Evolutionary conservation across 495 filamentous ascomycete genomes (phyloP).

Genomic region (Tuber calosporum): DNA sequence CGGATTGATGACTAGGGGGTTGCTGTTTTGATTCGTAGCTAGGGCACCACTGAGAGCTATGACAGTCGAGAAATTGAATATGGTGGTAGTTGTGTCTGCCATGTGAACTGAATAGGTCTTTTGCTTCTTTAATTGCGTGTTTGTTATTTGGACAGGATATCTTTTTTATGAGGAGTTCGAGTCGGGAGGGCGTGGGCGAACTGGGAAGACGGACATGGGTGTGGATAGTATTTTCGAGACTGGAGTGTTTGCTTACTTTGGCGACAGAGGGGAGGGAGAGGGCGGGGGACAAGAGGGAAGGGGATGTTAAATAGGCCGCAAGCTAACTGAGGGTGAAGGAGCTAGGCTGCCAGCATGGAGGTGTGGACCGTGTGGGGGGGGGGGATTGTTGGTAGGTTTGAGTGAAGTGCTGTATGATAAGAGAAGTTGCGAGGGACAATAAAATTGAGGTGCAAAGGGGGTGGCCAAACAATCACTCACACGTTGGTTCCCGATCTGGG

Average conservation of each 20-base stretch:
- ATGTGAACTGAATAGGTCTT: neutral
- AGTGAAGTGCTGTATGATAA: constrained; percentile 1
- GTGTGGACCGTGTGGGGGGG: neutral
- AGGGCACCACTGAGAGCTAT: neutral
- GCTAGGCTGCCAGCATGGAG: neutral
- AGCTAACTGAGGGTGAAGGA: neutral
- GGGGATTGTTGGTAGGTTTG: neutral
- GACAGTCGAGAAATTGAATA: neutral
- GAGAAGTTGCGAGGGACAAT: neutral
- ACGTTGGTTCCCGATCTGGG: neutral
- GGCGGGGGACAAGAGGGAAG: neutral
- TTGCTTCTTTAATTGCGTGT: neutral
- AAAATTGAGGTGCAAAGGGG: neutral
- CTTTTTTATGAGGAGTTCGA: neutral
- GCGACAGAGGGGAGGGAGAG: neutral
- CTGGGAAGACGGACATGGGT: constrained; percentile 3
- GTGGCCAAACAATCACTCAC: neutral
- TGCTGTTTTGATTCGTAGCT: neutral
- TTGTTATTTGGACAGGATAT: neutral
- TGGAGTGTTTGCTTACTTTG: neutral
- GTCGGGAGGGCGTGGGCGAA: constrained; percentile 4
- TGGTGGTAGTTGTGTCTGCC: neutral
- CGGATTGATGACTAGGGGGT: neutral
- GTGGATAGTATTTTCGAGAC: constrained; percentile 6
- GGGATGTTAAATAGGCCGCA: neutral